A percentile compares a stretch with the other conserved stretches of the same genome.
Evolutionary conservation across 371 early-diverging fungal species (phyloP).

Genomic region (Zopfochytrium polystomum): DNA sequence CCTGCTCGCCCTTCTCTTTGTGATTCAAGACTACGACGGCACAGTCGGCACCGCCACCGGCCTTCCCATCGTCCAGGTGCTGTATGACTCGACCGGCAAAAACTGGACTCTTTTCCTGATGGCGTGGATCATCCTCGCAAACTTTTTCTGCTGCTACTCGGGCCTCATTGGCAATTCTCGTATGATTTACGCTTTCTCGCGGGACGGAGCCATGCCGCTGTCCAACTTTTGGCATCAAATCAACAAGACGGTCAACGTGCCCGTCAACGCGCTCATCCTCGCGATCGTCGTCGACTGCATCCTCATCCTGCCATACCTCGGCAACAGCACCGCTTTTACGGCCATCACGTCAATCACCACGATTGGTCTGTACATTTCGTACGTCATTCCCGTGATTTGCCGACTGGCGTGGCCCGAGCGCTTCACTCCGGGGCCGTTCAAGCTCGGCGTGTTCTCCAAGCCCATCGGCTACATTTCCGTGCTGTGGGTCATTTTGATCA

Average conservation of each 20-base stretch:
- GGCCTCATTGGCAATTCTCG: conserved; percentile 51
- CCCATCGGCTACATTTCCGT: conserved; percentile 50
- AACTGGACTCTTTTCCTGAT: conserved; percentile 53
- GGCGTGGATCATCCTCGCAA: conserved; percentile 53
- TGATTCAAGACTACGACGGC: conserved; percentile 53
- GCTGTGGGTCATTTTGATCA: conserved; percentile 59
- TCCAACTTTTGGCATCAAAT: conserved; percentile 51
- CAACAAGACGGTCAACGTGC: conserved; percentile 36
- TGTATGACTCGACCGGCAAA: conserved; percentile 55
- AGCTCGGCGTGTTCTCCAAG: conserved; percentile 48
- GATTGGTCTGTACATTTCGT: conserved; percentile 66
- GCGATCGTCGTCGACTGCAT: conserved; percentile 27
- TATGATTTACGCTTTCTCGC: conserved; percentile 68
- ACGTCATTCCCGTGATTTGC: conserved; percentile 64
- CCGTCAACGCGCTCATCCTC: conserved; percentile 46
- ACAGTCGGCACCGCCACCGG: conserved; percentile 44
- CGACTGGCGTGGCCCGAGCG: conserved; percentile 37
- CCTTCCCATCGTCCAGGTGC: conserved; percentile 58
- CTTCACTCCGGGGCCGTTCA: conserved; percentile 57
- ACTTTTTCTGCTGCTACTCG: conserved; percentile 29
- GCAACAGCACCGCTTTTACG: conserved; percentile 34
- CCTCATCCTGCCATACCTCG: conserved; percentile 38
- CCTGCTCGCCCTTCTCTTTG: conserved; percentile 58
- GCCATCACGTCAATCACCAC: conserved; percentile 69
- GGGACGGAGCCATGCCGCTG: conserved; percentile 64